Base-by-base conservation (phyloP, 148 eudicot genomes). In the Rhododendron kiyosumense region DNA sequence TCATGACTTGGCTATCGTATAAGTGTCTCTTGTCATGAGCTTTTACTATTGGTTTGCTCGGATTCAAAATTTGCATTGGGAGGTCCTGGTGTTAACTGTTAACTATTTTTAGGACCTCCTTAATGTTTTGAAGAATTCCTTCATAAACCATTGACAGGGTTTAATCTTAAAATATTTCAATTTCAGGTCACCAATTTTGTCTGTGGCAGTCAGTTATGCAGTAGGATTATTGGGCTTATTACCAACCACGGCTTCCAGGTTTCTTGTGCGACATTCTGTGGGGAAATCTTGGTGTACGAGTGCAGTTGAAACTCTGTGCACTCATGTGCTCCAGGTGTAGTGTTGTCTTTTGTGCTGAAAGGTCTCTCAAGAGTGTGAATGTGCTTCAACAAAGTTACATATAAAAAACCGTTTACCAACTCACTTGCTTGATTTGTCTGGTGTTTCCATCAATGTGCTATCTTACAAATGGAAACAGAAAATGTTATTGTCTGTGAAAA, bases 261-360 rank as follows among this genome's bases (percentile, higher is more conserved):
- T 89, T 88, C 83, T 96, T 76, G 94, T 92, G 87, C 92, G 84
- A 89, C 91, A 83, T 78, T 91, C 92, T 41, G 17, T 96, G 22
- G 99, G 97, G 52, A 93, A 82, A 79, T 89, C 95, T 45, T 96
- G 99, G 98, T 93, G 95, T 85, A 77, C 91, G 73, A 85, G 92
- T 83, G 98, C 97, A 36, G 85, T 96, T 85, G 93, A 92, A 78
- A 92, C 95, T 88, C 87, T 93, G 80, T 90, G 91, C 88, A 88
- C 92, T 67, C 91, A 91, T 86, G 87, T 95, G 78, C 85, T 96
- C 51, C 89, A 94, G 96, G 98, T 95, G 85, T 77, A 86, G 12
- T 80, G 45, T 85, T 41, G 13, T 57, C 67, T 54, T 83, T 30
- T 51, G 38, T 86, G 67, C 69, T 82, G 12, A 30, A 59, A 30